phyloP scores from a whole-genome alignment of 2,329 filamentous ascomycete genomes.

The Amphichorda felina region DNA sequence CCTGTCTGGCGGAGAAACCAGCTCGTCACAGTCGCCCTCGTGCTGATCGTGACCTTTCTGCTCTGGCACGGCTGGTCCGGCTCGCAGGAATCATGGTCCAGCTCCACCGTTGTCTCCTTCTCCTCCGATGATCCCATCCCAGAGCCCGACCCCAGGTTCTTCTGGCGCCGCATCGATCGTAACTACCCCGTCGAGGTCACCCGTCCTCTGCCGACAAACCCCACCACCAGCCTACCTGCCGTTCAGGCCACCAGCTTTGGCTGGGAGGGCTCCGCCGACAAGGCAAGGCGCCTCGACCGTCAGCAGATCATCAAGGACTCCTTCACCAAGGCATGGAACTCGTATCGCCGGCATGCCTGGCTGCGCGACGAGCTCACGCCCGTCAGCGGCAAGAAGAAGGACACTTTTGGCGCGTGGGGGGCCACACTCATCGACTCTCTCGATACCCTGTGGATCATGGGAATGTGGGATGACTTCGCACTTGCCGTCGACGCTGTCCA shows the following conservation, averaged over 20 bases:
- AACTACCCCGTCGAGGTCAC: slow-evolving; percentile 7
- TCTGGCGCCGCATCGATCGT: slow-evolving; percentile 10
- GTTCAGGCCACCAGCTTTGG: background rate
- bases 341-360: slow-evolving; percentile 49
- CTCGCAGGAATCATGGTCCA: too few relatives aligned
- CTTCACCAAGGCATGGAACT: slow-evolving; percentile 39
- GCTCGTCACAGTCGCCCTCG: background rate
- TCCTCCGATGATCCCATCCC: background rate
- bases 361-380: slow-evolving; percentile 46
- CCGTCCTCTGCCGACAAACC: slow-evolving; percentile 5
- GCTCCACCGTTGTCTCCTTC: background rate
- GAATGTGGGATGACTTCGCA: slow-evolving; percentile 18
- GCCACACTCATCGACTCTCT: slow-evolving; percentile 48
- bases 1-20: background rate
- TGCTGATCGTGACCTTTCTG: background rate
- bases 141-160: slow-evolving; percentile 5
- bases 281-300: slow-evolving; percentile 7
- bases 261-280: too few relatives aligned
- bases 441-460: slow-evolving; percentile 24
- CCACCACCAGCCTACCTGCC: slow-evolving; percentile 2
- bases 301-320: slow-evolving; percentile 24
- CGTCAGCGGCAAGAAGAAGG: slow-evolving; percentile 29
- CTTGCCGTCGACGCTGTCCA: slow-evolving; percentile 5
- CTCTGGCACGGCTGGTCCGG: background rate
- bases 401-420: slow-evolving; percentile 49